phyloP scores from a whole-genome alignment of 768 basidiomycete genomes.

The Royoungia palumana region DNA sequence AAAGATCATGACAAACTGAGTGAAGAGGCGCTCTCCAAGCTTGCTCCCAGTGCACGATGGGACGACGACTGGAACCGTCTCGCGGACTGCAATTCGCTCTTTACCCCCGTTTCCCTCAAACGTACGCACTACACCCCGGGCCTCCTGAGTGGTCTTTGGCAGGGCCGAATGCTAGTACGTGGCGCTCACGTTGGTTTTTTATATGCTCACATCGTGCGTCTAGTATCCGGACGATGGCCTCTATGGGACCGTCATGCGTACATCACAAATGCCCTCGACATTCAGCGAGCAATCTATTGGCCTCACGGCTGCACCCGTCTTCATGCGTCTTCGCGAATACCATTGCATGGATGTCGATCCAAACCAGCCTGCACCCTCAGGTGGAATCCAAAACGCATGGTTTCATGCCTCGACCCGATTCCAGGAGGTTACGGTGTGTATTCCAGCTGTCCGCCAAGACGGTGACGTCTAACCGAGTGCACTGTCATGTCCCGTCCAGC shows the following conservation, averaged over 20 bases:
- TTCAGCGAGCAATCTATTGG: constrained; percentile 35
- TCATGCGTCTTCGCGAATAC: constrained; percentile 57
- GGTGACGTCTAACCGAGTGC: constrained; percentile 3
- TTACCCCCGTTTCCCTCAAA: constrained; percentile 24
- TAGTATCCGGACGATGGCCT: constrained; percentile 22
- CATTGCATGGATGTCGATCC: constrained; percentile 41
- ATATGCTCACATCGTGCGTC: neutral
- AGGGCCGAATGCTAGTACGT: constrained; percentile 61
- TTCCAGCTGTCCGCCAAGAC: neutral
- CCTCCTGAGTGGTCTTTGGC: constrained; percentile 54
- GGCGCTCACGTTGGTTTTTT: neutral
- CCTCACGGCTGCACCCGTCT: constrained; percentile 49
- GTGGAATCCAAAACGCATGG: constrained; percentile 44
- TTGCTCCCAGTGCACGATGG: constrained; percentile 42
- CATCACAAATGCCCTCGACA: constrained; percentile 19
- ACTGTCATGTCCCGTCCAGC: constrained; percentile 9
- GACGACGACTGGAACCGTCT: constrained; percentile 60
- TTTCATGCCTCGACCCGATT: constrained; percentile 23
- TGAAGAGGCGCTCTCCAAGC: constrained; percentile 24
- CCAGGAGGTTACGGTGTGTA: constrained; percentile 26
- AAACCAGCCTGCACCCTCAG: constrained; percentile 29
- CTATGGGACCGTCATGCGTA: constrained; percentile 20
- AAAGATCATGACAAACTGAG: constrained; percentile 17
- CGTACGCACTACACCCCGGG: constrained; percentile 47
- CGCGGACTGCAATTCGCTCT: constrained; percentile 43